phyloP scores from a whole-genome alignment of 192 early-diverging fungal species.

The Coemansia sp. region DNA sequence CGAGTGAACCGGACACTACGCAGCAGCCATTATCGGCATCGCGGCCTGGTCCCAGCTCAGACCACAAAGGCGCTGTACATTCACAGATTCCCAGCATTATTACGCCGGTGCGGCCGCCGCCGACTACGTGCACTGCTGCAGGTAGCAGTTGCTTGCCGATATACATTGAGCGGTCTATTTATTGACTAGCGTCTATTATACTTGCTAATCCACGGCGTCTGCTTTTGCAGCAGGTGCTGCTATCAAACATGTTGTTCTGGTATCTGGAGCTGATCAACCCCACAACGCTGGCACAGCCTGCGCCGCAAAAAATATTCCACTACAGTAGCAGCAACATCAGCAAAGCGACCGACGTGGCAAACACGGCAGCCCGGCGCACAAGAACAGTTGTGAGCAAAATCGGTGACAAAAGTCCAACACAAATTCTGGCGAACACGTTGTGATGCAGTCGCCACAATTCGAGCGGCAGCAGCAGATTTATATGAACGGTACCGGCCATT shows the following conservation, averaged over 20 bases:
- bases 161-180: conserved; percentile 75
- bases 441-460: conserved; percentile 53
- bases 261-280: conserved; percentile 71
- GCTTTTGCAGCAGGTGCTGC: conserved; percentile 69
- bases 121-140: conserved; percentile 28
- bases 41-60: background rate
- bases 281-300: conserved; percentile 10
- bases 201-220: conserved; percentile 76
- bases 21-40: conserved; percentile 10
- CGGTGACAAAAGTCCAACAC: conserved; percentile 27
- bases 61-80: conserved; percentile 5
- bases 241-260: conserved; percentile 84
- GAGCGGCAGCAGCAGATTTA: conserved; percentile 57
- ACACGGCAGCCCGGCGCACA: conserved; percentile 18
- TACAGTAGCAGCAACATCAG: conserved; percentile 12
- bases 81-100: conserved; percentile 58
- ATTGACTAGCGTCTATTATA: conserved; percentile 72
- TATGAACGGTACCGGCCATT: conserved; percentile 11
- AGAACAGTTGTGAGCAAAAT: conserved; percentile 24
- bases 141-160: conserved; percentile 61
- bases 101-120: conserved; percentile 46
- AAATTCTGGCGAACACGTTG: conserved; percentile 31
- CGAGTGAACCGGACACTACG: conserved; percentile 17
- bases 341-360: conserved; percentile 19
- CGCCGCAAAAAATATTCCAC: conserved; percentile 9